Base-by-base conservation (phyloP, 2,329 filamentous ascomycete genomes). In the Hypoxylon sp. region DNA sequence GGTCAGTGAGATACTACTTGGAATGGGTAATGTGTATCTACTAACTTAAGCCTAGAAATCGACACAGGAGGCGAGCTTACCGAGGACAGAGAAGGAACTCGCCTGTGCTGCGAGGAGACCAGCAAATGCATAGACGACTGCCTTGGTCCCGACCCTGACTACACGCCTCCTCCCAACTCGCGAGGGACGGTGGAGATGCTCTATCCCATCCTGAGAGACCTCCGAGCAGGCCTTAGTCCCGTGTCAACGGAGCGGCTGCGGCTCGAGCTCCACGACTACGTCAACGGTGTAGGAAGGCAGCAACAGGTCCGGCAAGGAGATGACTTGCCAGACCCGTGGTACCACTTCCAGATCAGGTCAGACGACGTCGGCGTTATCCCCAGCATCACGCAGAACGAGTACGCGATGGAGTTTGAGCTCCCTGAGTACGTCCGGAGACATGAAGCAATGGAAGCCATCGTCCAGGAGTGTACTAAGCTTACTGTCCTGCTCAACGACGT, bases 391-490 rank as follows among this genome's bases (percentile, higher is more conserved):
- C 69, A 70, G 46, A 68, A 67, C 29, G 70, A 70, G 47, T 71
- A 63, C 27, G 68, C 69, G 2, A 70, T 72, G 69, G 67, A 66
- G 15, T 70, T 72, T 18, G 68, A 70, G 47, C 56, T 72, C 1
- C 69, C 68, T 2, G 68, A 71, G 7, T 43, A 54, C 3, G 50
- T 71, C 15, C 62, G 68, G 38, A 45, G 50, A 6, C 68, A 70
- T 18, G 67, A 71, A 49, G 68, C 70, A 6, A 62, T 72, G 50
- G 67, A 72, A 23, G 26, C 29, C 10, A 67, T 72, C 11, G 64
- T 71, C n/a, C 55, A 59, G 21, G 66, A 67, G 41, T 71, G 65
- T 29, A 69, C 67, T 3, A 67, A 67, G 29, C 48, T 72, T 8
- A 67, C 64, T 4, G 54, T 69, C 18, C 56, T 72, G 1, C 21